Evolutionary conservation across 352 stramenopile genomes (phyloP), one percentile per base, ranked within the genome.

Genomic region (Pythium diclinum): DNA sequence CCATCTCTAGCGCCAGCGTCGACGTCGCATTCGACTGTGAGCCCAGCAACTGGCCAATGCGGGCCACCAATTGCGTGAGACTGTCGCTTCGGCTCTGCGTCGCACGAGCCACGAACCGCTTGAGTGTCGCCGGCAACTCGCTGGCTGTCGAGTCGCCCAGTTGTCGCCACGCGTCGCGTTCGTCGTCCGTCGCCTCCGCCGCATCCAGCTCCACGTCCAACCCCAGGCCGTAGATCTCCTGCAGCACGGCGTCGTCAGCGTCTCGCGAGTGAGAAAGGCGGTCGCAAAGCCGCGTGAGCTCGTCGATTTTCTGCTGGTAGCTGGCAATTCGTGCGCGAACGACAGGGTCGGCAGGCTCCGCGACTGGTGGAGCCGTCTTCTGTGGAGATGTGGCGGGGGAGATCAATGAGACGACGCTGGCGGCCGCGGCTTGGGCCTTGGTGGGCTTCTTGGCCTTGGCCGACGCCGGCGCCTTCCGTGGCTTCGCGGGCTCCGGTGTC

Each of bases 221-320:
- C 13, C 60, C 79, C 34, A 81, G 63, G 28, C 86, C 86, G 34
- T 90, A 92, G 21, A 95, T 88, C 38, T 92, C 84, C 44, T 89
- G 79, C 59, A 88, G 66, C n/a, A 90, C 67, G 2, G 48, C 63
- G 46, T 87, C 76, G 8, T 68, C 65, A 10, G 48, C 40, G 19
- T 44, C 71, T 1, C 25, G 51, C n/a, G 56, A 56, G 25, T 74
- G 62, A 8, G 62, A 52, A 14, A 89, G 62, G 19, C 77, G 60
- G 14, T 60, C 68, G 54, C 79, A 89, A 33, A 75, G 61, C 14
- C 63, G 62, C 21, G 81, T 89, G 42, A 92, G 69, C 40, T 91
- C 84, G n/a, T 88, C 74, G 16, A 88, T 85, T 64, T 93, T 92
- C 30, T 86, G 67, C 48, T 85, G 74, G 52, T 92, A 95, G 21